Percentiles rank a stretch among this genome's conserved stretches.
Conservation (phyloP, 768 basidiomycete genomes). For the Boletus rex-veris region DNA sequence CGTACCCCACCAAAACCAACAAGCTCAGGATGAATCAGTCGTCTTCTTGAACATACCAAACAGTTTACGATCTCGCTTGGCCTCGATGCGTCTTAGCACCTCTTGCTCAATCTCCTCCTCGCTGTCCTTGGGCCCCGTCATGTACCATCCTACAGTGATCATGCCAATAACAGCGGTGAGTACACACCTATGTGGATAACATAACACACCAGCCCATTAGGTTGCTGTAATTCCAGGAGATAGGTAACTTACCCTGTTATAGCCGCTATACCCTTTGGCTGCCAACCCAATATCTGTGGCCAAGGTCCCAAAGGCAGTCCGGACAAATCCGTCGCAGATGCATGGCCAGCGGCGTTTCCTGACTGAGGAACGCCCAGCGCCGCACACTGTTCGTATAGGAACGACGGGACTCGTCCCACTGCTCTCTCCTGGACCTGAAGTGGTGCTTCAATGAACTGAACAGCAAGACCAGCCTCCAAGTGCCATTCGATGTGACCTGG, state of each 20-base stretch:
- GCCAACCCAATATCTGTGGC: slow-evolving; percentile 72
- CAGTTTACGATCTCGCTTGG: slow-evolving; percentile 45
- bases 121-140: slow-evolving; percentile 64
- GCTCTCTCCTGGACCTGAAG: slow-evolving; percentile 57
- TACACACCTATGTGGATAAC: slow-evolving; percentile 59
- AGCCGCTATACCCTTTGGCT: slow-evolving; percentile 66
- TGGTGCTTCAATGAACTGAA: slow-evolving; percentile 83
- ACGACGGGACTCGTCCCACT: slow-evolving; percentile 48
- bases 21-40: no score
- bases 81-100: slow-evolving; percentile 50
- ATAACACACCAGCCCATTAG: neutral
- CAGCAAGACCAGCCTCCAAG: slow-evolving; percentile 77
- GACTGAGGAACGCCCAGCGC: slow-evolving; percentile 52
- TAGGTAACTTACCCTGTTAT: slow-evolving; percentile 57
- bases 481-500: slow-evolving; percentile 87
- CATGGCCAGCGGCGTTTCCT: slow-evolving; percentile 88
- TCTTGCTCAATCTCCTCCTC: slow-evolving; percentile 83
- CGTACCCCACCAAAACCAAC: no score
- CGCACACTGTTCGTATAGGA: slow-evolving; percentile 69
- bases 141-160: slow-evolving; percentile 82
- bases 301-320: slow-evolving; percentile 69
- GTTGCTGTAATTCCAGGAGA: neutral
- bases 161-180: slow-evolving; percentile 83
- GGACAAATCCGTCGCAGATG: slow-evolving; percentile 62
- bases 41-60: slow-evolving; percentile 27